Evolutionary conservation across 2,329 filamentous ascomycete species (phyloP).

Genomic region (Alternaria viburni): DNA sequence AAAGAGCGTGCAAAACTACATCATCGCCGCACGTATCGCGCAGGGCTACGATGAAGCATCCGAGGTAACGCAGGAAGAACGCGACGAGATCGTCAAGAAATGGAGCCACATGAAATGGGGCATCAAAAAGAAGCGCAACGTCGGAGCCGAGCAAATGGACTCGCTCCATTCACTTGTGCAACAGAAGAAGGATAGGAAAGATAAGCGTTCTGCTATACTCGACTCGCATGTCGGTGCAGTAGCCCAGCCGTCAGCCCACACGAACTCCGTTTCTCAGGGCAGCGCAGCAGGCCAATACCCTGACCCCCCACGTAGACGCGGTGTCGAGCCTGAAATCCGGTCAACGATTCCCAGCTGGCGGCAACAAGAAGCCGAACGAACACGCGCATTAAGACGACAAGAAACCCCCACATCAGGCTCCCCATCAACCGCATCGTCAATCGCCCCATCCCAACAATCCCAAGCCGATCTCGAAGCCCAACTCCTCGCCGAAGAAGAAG

Average conservation of each 20-base stretch:
- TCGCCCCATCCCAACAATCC: conserved; percentile 15
- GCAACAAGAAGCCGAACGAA: conserved; percentile 20
- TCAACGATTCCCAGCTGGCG: conserved; percentile 20
- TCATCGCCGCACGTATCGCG: conserved; percentile 75
- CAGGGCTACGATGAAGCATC: conserved; percentile 75
- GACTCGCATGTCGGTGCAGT: conserved; percentile 14
- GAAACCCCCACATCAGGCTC: conserved; percentile 36
- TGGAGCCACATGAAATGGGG: conserved; percentile 69
- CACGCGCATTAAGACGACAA: conserved; percentile 20
- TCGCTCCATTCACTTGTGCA: conserved; percentile 53
- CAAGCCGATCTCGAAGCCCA: conserved; percentile 25
- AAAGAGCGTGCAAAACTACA: conserved; percentile 76
- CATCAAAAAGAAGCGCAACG: conserved; percentile 63
- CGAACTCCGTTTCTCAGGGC: conserved; percentile 16
- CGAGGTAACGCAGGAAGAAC: conserved; percentile 63
- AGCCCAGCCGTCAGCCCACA: conserved; percentile 24
- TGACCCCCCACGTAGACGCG: conserved; percentile 12
- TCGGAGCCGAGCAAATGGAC: conserved; percentile 57
- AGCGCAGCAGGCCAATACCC: conserved; percentile 23
- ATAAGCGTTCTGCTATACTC: conserved; percentile 43
- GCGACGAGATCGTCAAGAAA: conserved; percentile 66
- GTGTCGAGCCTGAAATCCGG: conserved; percentile 18
- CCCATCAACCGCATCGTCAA: conserved; percentile 2
- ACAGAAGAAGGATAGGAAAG: conserved; percentile 40
- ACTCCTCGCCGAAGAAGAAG: conserved; percentile 38